Conservation (phyloP, 1,284 basidiomycete genomes). For the Pseudozyma thailandica region DNA sequence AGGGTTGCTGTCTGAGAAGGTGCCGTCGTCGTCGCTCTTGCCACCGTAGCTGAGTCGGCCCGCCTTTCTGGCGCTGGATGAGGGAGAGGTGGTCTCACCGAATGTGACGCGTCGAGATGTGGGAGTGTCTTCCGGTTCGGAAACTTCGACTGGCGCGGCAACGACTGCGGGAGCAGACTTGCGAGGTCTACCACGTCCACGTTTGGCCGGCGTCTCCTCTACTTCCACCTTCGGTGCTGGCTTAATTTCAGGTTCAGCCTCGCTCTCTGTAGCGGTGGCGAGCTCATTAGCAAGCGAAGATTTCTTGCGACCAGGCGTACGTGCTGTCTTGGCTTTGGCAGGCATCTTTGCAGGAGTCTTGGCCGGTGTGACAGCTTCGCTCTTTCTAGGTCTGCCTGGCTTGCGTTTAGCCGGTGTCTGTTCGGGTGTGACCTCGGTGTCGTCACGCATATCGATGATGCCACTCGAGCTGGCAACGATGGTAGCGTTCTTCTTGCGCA, state of each 20-base stretch:
- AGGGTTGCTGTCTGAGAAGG: slow-evolving; percentile 72
- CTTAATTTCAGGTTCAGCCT: slow-evolving; percentile 18
- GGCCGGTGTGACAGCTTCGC: slow-evolving; percentile 30
- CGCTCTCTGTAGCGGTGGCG: slow-evolving; percentile 18
- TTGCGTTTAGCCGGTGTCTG: slow-evolving; percentile 45
- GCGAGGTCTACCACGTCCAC: slow-evolving; percentile 28
- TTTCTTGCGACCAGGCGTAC: slow-evolving; percentile 36
- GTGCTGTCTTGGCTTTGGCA: slow-evolving; percentile 2
- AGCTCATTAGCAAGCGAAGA: slow-evolving; percentile 25
- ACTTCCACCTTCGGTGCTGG: slow-evolving; percentile 5
- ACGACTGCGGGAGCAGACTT: slow-evolving; percentile 31
- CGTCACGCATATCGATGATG: slow-evolving; percentile 70
- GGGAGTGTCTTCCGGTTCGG: slow-evolving; percentile 73
- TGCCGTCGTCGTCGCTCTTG: slow-evolving; percentile 58
- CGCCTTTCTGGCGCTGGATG: slow-evolving; percentile 12
- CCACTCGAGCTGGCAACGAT: slow-evolving; percentile 63
- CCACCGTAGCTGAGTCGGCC: slow-evolving; percentile 41
- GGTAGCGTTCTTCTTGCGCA: slow-evolving; percentile 74
- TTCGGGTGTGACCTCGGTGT: slow-evolving; percentile 16
- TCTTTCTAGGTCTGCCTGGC: slow-evolving; percentile 39
- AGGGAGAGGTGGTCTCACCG: slow-evolving; percentile 16
- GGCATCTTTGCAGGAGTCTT: slow-evolving; percentile 17
- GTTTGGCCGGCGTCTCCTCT: slow-evolving; percentile 25
- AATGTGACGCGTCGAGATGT: slow-evolving; percentile 25
- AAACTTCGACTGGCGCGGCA: slow-evolving; percentile 11